phyloP scores from a whole-genome alignment of 2,329 filamentous ascomycete species.

The Colletotrichum somersetense region DNA sequence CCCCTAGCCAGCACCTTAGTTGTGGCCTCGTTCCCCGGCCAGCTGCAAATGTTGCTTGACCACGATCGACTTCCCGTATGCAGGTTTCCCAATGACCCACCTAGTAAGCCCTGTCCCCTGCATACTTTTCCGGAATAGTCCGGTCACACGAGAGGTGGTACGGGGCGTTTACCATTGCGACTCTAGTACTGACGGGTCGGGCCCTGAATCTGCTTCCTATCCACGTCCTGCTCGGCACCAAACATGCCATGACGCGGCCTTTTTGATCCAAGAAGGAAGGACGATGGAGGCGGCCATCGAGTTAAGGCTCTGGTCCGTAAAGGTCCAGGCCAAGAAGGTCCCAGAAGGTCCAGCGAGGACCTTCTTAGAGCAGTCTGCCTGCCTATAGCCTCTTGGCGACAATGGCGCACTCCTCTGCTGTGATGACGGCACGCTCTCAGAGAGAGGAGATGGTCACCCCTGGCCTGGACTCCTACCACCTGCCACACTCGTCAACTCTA shows the following conservation, averaged over 20 bases:
- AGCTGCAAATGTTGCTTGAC: not conserved
- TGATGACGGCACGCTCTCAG: slow-evolving; percentile 5
- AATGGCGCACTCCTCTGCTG: not conserved
- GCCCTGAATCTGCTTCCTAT: not conserved
- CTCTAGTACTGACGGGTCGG: not conserved
- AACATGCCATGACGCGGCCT: not conserved
- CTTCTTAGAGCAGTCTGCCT: slow-evolving; percentile 13
- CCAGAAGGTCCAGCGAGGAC: not conserved
- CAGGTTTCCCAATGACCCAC: slow-evolving; percentile 2
- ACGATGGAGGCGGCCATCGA: slow-evolving; percentile 27
- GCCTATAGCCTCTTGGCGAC: not conserved
- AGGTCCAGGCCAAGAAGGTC: not conserved
- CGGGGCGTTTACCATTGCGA: not conserved
- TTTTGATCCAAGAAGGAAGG: slow-evolving; percentile 28
- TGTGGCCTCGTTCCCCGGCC: not conserved
- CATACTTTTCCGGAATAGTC: not conserved
- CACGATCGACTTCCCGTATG: not conserved
- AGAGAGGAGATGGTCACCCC: not conserved
- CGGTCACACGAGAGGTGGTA: not conserved
- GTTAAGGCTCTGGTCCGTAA: slow-evolving; percentile 15
- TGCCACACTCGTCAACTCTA: not conserved
- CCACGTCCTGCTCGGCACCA: too few species aligned
- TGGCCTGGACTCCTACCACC: not conserved
- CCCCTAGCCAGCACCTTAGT: not conserved
- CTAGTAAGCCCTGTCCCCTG: not conserved